phyloP scores from a whole-genome alignment of 164 flowering plant species.

The Annona squamosa region DNA sequence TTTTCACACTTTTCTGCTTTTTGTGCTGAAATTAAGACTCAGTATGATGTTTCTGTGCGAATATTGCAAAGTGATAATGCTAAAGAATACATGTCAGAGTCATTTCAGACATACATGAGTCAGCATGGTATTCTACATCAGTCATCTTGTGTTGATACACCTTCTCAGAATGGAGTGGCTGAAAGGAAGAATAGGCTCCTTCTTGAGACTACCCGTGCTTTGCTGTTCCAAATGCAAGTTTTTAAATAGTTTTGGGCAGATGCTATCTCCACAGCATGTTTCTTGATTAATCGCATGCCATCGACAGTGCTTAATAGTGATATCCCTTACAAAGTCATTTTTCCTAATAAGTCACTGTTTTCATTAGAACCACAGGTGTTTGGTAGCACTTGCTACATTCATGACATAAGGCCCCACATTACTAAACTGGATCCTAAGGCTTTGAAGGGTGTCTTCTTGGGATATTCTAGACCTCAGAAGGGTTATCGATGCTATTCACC shows the following conservation, averaged over 20 bases:
- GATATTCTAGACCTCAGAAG: neutral
- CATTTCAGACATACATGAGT: neutral
- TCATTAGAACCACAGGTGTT: neutral
- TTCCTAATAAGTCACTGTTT: neutral
- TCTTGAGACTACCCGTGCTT: neutral
- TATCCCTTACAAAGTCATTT: neutral
- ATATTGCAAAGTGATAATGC: constrained; percentile 1
- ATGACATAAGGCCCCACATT: neutral
- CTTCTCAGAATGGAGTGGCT: neutral
- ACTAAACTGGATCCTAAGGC: constrained; percentile 6
- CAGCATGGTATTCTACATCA: constrained; percentile 1
- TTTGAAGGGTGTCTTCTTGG: constrained; percentile 3
- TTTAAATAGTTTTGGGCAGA: neutral
- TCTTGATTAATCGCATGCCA: neutral
- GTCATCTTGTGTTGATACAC: neutral
- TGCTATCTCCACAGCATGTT: neutral
- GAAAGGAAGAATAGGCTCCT: constrained; percentile 1
- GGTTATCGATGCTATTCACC: constrained; percentile 5
- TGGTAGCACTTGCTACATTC: neutral
- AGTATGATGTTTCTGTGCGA: neutral
- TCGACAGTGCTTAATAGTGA: neutral
- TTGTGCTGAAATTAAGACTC: neutral
- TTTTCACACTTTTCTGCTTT: neutral
- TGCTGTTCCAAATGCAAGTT: neutral
- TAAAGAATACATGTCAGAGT: neutral